Percentiles rank a stretch among this genome's conserved stretches.
These are phyloP conservation scores for Neoascochyta sp. DNA, from an alignment of 2,329 filamentous ascomycete species.

Conservation along the genomic window DNA sequence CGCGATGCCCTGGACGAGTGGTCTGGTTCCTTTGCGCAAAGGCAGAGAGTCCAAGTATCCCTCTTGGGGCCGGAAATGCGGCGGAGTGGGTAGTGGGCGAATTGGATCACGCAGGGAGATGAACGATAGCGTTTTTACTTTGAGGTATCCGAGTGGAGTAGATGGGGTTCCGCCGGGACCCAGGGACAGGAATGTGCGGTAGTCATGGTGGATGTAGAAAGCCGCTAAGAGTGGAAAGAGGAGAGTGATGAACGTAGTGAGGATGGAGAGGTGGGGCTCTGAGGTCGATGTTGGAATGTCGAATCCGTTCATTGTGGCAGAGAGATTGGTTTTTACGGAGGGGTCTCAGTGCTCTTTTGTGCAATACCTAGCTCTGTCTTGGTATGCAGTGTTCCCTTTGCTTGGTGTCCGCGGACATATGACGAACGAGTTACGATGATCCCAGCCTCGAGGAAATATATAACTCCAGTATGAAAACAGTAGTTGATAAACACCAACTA, in stretches of 20 bases:
- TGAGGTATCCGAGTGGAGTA: conserved; percentile 68
- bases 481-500: too few species aligned
- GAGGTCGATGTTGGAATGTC: too few species aligned
- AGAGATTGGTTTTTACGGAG: too few species aligned
- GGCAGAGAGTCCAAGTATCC: conserved; percentile 63
- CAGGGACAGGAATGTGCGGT: conserved; percentile 69
- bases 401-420: too few species aligned
- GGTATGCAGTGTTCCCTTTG: too few species aligned
- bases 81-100: conserved; percentile 52
- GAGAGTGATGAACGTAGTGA: conserved; percentile 20
- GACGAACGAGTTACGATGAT: too few species aligned
- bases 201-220: conserved; percentile 62
- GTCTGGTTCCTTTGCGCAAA: conserved; percentile 60
- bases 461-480: too few species aligned
- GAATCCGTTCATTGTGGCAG: too few species aligned
- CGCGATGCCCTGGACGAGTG: conserved; percentile 69
- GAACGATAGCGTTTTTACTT: conserved; percentile 67
- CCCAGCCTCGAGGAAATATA: too few species aligned
- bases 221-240: conserved; percentile 24
- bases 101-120: conserved; percentile 71
- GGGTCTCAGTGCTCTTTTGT: too few species aligned
- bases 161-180: conserved; percentile 77
- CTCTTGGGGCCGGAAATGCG: conserved; percentile 49
- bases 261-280: conserved; percentile 10
- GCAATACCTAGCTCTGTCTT: too few species aligned